Conservation (phyloP, 495 filamentous ascomycete species). For the Penicillium paxilli region DNA sequence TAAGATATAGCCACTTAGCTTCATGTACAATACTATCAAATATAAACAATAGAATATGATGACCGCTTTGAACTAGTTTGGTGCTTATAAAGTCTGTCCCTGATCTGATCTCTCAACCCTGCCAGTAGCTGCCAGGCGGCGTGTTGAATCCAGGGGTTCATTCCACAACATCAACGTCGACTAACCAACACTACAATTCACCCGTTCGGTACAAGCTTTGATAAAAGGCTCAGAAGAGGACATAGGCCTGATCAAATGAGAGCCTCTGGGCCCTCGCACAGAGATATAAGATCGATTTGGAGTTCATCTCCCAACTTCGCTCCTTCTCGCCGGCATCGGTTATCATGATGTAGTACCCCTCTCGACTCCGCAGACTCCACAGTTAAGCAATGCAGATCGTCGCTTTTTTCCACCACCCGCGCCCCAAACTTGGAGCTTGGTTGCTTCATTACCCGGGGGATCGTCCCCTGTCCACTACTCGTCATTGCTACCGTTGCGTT, state of each 20-base stretch:
- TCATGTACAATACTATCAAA: not conserved
- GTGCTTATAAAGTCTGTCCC: not conserved
- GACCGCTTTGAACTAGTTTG: not conserved
- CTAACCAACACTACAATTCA: not conserved
- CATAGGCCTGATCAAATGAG: too few relatives aligned
- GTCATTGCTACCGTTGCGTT: slow-evolving; percentile 28
- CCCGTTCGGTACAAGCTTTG: not conserved
- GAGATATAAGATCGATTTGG: too few relatives aligned
- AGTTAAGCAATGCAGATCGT: slow-evolving; percentile 20
- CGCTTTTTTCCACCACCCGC: slow-evolving; percentile 10
- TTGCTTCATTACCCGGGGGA: slow-evolving; percentile 6
- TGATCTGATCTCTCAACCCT: not conserved
- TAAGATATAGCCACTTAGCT: not conserved
- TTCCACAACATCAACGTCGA: not conserved
- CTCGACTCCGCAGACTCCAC: slow-evolving; percentile 15
- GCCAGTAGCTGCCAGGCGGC: not conserved
- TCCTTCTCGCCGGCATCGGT: not conserved
- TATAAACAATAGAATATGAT: not conserved
- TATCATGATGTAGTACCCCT: too few relatives aligned
- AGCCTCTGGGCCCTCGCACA: too few relatives aligned
- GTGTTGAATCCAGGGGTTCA: not conserved
- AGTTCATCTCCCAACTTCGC: not conserved
- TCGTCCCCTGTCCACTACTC: slow-evolving; percentile 9
- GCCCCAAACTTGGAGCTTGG: slow-evolving; percentile 6
- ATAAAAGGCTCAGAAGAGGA: too few relatives aligned